phyloP scores from a whole-genome alignment of 2,329 filamentous ascomycete species.

The Fusarium nygamai region DNA sequence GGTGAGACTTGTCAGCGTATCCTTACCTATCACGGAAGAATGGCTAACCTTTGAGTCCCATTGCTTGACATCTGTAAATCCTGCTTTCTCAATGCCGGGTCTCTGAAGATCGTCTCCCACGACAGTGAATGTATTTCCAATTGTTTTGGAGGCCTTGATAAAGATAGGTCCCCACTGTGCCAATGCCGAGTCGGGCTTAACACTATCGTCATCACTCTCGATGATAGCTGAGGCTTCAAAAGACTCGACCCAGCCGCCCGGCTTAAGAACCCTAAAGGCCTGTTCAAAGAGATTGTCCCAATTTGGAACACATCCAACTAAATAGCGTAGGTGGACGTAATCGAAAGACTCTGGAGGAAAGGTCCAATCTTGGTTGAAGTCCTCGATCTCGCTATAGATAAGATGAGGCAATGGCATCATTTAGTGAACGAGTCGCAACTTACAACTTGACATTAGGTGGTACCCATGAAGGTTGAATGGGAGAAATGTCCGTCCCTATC shows the following conservation, averaged over 20 bases:
- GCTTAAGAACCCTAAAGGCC: conserved; percentile 21
- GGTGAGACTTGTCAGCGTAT: background rate
- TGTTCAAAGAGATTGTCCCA: conserved; percentile 17
- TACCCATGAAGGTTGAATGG: conserved; percentile 31
- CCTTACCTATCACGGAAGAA: fast-evolving
- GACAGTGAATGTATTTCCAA: conserved; percentile 32
- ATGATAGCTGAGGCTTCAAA: conserved; percentile 27
- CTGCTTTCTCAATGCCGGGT: conserved; percentile 12
- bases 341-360: conserved; percentile 25
- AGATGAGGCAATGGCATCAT: background rate
- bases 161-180: conserved; percentile 28
- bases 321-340: conserved; percentile 30
- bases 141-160: conserved; percentile 21
- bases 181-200: conserved; percentile 24
- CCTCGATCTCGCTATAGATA: conserved; percentile 23
- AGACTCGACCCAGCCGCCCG: conserved; percentile 24
- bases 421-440: background rate
- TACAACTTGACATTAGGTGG: conserved; percentile 33
- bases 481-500: conserved; percentile 30
- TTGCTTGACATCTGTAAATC: conserved; percentile 28
- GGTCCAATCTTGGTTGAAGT: conserved; percentile 35
- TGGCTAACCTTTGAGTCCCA: conserved; percentile 24
- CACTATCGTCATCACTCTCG: conserved; percentile 19
- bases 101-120: conserved; percentile 21
- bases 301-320: conserved; percentile 29